These are phyloP conservation scores for Arthrobotrys sphaeroides DNA, from an alignment of 2,329 filamentous ascomycete species.

Conservation along the genomic window DNA sequence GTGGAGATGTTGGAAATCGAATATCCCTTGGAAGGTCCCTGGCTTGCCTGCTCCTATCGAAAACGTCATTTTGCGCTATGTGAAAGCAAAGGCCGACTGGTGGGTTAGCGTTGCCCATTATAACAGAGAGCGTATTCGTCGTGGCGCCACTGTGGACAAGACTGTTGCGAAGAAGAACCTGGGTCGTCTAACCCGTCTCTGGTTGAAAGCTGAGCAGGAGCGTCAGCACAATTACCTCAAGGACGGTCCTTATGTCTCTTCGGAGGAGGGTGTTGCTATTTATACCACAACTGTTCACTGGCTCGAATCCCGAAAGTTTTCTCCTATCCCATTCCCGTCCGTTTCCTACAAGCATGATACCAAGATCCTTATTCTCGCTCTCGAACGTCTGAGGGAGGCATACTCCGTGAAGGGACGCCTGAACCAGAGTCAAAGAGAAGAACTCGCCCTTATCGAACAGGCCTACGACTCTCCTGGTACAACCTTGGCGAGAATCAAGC, in stretches of 20 bases:
- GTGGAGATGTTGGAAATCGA: slow-evolving; percentile 99
- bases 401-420: slow-evolving; percentile 97
- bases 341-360: slow-evolving; percentile 99
- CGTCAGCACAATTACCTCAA: slow-evolving; percentile 99
- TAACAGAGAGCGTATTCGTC: slow-evolving; percentile 94
- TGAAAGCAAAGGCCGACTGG: slow-evolving; percentile 99
- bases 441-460: slow-evolving; percentile 95
- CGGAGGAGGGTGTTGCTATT: slow-evolving; percentile 96
- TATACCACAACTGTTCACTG: slow-evolving; percentile 99
- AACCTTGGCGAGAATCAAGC: slow-evolving; percentile 94
- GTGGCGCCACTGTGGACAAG: slow-evolving; percentile 97
- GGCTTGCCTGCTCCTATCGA: slow-evolving; percentile 96
- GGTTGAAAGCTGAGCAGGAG: slow-evolving; percentile 98
- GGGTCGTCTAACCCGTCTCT: slow-evolving; percentile 89
- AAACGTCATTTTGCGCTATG: slow-evolving; percentile 97
- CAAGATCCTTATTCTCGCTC: slow-evolving; percentile 94
- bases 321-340: slow-evolving; percentile 97
- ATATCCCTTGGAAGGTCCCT: slow-evolving; percentile 99
- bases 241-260: slow-evolving; percentile 97
- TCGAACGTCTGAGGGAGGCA: slow-evolving; percentile 90
- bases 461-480: slow-evolving; percentile 98
- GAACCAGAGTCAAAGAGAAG: slow-evolving; percentile 97
- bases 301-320: slow-evolving; percentile 97
- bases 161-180: slow-evolving; percentile 99
- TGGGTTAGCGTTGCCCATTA: slow-evolving; percentile 99